phyloP scores from a whole-genome alignment of 1,284 basidiomycete genomes.

The Rugosomyces carneus region DNA sequence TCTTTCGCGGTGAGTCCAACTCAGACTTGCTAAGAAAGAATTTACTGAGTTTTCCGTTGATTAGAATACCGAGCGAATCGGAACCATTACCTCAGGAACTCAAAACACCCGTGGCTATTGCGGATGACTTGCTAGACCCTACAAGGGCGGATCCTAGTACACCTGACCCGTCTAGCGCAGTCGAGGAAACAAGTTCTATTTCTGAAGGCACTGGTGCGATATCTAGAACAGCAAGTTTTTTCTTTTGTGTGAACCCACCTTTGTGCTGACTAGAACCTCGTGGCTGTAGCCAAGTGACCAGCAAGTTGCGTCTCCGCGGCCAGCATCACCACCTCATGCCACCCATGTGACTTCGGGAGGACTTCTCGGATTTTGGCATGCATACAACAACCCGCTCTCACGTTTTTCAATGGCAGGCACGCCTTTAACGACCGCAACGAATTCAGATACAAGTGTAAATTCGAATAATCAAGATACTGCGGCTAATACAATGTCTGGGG shows the following conservation, averaged over 20 bases:
- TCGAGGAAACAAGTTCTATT: slow-evolving; percentile 7
- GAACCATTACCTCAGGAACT: slow-evolving; percentile 58
- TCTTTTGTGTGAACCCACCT: neutral
- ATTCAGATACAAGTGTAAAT: slow-evolving; percentile 11
- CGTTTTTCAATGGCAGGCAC: slow-evolving; percentile 24
- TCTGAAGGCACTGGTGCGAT: slow-evolving; percentile 19
- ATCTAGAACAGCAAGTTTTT: slow-evolving; percentile 19
- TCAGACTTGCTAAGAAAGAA: slow-evolving; percentile 7
- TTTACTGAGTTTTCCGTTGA: slow-evolving; percentile 9
- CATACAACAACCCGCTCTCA: slow-evolving; percentile 30
- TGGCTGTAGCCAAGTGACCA: slow-evolving; percentile 12
- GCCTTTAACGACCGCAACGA: slow-evolving; percentile 13
- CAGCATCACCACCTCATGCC: slow-evolving; percentile 16
- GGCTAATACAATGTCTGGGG: slow-evolving; percentile 1
- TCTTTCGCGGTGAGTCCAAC: slow-evolving; percentile 47
- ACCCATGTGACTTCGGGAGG: slow-evolving; percentile 25
- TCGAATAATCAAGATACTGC: slow-evolving; percentile 8
- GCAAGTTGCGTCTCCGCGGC: slow-evolving; percentile 9
- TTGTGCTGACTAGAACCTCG: slow-evolving; percentile 1
- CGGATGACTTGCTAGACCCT: slow-evolving; percentile 50
- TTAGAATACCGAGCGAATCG: slow-evolving; percentile 38
- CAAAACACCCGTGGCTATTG: slow-evolving; percentile 55
- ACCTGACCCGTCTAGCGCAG: slow-evolving; percentile 11
- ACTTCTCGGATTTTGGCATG: slow-evolving; percentile 33
- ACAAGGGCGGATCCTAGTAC: slow-evolving; percentile 17